These are phyloP conservation scores for Cinnamomum chago DNA, from an alignment of 164 flowering plant species.

Conservation along the genomic window DNA sequence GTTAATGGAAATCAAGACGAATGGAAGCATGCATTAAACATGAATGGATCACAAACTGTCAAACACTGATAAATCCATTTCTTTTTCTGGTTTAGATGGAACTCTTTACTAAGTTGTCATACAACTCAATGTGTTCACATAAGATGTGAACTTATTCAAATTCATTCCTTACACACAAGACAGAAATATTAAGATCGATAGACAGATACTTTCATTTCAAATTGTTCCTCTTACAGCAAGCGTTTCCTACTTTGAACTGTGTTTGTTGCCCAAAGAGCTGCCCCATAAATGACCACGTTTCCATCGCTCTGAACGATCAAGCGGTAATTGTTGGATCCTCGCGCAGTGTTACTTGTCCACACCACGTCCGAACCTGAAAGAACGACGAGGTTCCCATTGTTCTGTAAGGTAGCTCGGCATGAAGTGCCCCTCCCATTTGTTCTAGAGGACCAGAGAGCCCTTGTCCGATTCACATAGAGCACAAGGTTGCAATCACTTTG, in stretches of 20 bases:
- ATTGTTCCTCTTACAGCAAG: neutral
- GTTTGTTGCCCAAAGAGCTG: conserved; percentile 21
- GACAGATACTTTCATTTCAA: neutral
- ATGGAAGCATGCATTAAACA: too few relatives aligned
- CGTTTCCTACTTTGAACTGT: conserved; percentile 14
- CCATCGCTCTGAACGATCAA: conserved; percentile 20
- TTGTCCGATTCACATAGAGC: conserved; percentile 5
- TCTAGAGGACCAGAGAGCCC: conserved; percentile 7
- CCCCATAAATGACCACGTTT: conserved; percentile 22
- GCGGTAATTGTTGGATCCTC: conserved; percentile 13
- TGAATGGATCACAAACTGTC: too few relatives aligned
- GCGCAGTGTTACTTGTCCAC: conserved; percentile 10
- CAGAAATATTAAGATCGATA: neutral
- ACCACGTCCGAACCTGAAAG: conserved; percentile 4
- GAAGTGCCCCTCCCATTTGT: conserved; percentile 12
- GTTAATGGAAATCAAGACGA: too few relatives aligned
- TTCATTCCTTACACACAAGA: neutral
- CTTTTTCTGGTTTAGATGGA: neutral
- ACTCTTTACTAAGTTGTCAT: neutral
- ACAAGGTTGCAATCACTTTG: conserved; percentile 15
- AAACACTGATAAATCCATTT: too few relatives aligned
- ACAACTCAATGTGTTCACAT: neutral
- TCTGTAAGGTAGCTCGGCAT: conserved; percentile 10
- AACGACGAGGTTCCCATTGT: conserved; percentile 11
- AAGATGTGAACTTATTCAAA: neutral